Evolutionary conservation across 1,139 yeast species (phyloP).

Genomic region (Debaryomyces psychrophilus): DNA sequence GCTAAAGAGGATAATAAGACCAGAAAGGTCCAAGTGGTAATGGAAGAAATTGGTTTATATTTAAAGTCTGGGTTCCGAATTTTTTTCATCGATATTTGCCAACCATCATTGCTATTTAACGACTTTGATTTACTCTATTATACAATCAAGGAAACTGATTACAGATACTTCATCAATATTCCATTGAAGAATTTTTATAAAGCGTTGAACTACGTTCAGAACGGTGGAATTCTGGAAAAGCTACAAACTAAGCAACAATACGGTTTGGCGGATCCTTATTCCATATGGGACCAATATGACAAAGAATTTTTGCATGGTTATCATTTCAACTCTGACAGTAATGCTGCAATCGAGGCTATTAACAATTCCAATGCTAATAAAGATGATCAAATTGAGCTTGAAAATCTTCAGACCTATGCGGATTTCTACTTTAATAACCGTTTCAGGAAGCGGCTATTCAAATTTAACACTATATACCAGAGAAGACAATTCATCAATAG

Average conservation of each 20-base stretch:
- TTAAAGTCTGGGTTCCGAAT: conserved; percentile 60
- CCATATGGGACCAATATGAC: conserved; percentile 30
- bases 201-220: conserved; percentile 43
- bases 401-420: conserved; percentile 30
- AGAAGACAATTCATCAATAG: conserved; percentile 50
- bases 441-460: conserved; percentile 42
- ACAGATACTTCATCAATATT: conserved; percentile 44
- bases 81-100: conserved; percentile 58
- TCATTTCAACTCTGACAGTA: conserved; percentile 6
- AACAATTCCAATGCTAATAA: conserved; percentile 1
- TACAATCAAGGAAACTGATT: conserved; percentile 45
- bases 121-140: conserved; percentile 48
- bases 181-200: conserved; percentile 48
- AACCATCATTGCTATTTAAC: conserved; percentile 46
- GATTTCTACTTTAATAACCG: conserved; percentile 41
- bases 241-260: conserved; percentile 17
- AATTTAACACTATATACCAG: conserved; percentile 52
- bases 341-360: background rate
- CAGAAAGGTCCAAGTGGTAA: conserved; percentile 44
- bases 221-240: conserved; percentile 22
- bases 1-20: conserved; percentile 22
- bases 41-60: conserved; percentile 64
- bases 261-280: conserved; percentile 38
- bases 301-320: conserved; percentile 20
- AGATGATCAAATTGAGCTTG: conserved; percentile 16